Base-by-base conservation (phyloP, 139 green algal genomes). In the Pseudopediastrum boryanum region DNA sequence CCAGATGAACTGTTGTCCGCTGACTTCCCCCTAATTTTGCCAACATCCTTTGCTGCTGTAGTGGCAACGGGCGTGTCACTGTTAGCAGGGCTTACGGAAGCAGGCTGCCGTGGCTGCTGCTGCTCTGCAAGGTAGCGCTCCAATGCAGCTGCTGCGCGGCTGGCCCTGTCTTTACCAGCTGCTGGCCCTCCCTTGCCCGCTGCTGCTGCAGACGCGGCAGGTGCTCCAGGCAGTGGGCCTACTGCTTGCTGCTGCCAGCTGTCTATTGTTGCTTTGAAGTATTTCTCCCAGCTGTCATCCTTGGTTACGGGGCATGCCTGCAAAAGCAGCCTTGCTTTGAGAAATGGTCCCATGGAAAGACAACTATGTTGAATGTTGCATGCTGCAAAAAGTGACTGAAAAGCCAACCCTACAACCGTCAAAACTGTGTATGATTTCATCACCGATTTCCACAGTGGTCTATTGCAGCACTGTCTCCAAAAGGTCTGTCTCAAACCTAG, bases 201-300 rank as follows among this genome's bases (percentile, higher is more conserved):
- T 41, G 48, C 52, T 50, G 61, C 36, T 3, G 62, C 42, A 13
- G 27, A 2, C 33, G 46, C 48, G 19, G 36, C 41, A 19, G 51
- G 59, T n/a, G 35, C 31, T 25, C 58, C 31, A 0, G 48, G 64
- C 2, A 79, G 50, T 29, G 61, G 29, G 36, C 75, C 46, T 7
- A 65, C 79, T n/a, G 68, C 80, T 43, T 77, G n/a, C 35, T 81
- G 71, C 82, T 81, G 74, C 75, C 87, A 91, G n/a, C 68, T 59
- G 2, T 91, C 87, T 35, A 82, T 62, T 59, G 84, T 65, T 9
- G 50, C 43, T 48, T 79, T 73, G 56, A 88, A 83, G 87, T 89
- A 82, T 23, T 78, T 78, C 46, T 82, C 41, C 41, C 78, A 83
- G 3, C 76, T 70, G 31, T 88, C 82, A 58, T 91, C 87, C 8